These are phyloP conservation scores for Croton laevigatus DNA, from an alignment of 441 rosid species.

Conservation along the genomic window DNA sequence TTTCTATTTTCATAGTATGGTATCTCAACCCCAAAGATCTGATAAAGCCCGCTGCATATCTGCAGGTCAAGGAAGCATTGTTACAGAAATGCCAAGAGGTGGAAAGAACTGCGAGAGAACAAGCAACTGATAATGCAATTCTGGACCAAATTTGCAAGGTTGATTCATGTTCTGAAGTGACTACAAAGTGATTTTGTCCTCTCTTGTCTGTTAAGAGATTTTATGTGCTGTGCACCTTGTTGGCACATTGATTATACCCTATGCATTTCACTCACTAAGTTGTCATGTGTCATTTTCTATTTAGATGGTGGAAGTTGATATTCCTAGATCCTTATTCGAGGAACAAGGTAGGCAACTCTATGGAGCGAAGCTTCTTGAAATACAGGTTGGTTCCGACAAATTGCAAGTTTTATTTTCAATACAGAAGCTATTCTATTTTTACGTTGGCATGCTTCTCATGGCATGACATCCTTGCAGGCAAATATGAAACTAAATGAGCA, in stretches of 20 bases:
- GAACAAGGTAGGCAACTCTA: conserved; percentile 96
- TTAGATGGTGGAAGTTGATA: conserved; percentile 88
- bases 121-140: conserved; percentile 92
- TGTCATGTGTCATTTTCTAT: conserved; percentile 8
- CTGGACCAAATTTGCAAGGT: conserved; percentile 87
- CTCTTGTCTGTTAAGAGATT: not conserved
- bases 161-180: conserved; percentile 19
- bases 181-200: conserved; percentile 11
- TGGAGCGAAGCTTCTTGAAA: conserved; percentile 78
- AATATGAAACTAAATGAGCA: conserved; percentile 70
- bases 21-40: too few species aligned
- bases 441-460: conserved; percentile 8
- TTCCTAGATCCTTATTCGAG: conserved; percentile 85
- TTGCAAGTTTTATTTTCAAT: not conserved
- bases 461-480: conserved; percentile 46
- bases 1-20: too few species aligned
- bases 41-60: conserved; percentile 4
- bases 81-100: conserved; percentile 66
- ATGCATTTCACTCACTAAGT: not conserved
- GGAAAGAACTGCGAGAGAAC: conserved; percentile 78
- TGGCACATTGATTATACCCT: not conserved
- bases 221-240: not conserved
- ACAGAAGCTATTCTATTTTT: not conserved
- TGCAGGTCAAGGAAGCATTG: conserved; percentile 73
- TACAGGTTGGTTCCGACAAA: conserved; percentile 51